A percentile compares a stretch with the other conserved stretches of the same genome.
phyloP scores from a whole-genome alignment of 164 flowering plant genomes.

The Chloranthus sessilifolius region DNA sequence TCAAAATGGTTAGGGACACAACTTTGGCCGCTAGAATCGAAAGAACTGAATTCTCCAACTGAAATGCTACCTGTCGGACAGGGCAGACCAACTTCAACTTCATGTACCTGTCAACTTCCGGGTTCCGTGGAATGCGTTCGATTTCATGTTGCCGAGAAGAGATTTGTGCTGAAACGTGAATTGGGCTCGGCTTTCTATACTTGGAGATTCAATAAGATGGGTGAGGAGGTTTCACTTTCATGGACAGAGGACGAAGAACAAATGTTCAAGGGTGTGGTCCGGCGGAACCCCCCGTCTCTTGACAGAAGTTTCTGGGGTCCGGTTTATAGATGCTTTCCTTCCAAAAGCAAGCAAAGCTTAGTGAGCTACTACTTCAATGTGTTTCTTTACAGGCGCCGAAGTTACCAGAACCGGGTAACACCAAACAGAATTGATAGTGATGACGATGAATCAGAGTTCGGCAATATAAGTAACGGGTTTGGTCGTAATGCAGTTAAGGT shows the following conservation, averaged over 20 bases:
- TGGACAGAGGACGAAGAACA: conserved; percentile 58
- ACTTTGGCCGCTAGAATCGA: conserved; percentile 66
- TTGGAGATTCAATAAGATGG: conserved; percentile 63
- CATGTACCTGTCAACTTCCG: conserved; percentile 50
- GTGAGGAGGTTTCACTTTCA: conserved; percentile 46
- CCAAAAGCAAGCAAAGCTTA: conserved; percentile 39
- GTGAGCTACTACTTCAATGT: conserved; percentile 85
- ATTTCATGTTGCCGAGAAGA: conserved; percentile 56
- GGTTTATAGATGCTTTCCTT: conserved; percentile 30
- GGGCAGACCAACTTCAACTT: conserved; percentile 55
- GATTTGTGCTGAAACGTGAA: conserved; percentile 43
- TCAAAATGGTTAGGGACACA: conserved; percentile 62
- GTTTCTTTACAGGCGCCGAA: conserved; percentile 55
- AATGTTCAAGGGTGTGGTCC: conserved; percentile 36
- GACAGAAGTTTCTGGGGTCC: conserved; percentile 47
- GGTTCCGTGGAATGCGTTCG: conserved; percentile 58
- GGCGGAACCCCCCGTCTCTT: conserved; percentile 28
- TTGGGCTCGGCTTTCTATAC: conserved; percentile 48
- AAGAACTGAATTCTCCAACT: too few species aligned
- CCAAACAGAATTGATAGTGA: conserved; percentile 59
- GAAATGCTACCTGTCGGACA: conserved; percentile 66
- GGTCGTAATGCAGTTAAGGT: conserved; percentile 23
- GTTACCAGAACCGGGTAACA: conserved; percentile 49
- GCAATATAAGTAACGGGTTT: conserved; percentile 17
- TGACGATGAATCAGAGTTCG: conserved; percentile 53